Conservation (phyloP, 371 early-diverging fungal genomes). For the Lichtheimia hyalospora region DNA sequence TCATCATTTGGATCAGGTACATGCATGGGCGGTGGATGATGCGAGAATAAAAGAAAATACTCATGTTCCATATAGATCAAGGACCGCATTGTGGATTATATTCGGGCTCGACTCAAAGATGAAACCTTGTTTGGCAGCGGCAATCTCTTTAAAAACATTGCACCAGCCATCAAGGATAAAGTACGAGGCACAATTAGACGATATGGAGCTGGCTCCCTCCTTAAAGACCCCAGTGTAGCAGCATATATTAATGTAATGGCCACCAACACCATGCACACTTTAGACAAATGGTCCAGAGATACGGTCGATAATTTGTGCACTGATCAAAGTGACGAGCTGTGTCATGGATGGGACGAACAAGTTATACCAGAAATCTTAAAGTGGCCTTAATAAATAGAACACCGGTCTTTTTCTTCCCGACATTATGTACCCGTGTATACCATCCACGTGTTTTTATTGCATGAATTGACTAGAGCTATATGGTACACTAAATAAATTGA, state of each 20-base stretch:
- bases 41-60: not conserved
- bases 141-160: constrained; percentile 26
- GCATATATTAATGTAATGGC: constrained; percentile 28
- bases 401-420: not conserved
- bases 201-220: constrained; percentile 32
- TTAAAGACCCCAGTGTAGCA: constrained; percentile 26
- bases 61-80: constrained; percentile 29
- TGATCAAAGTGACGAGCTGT: constrained; percentile 29
- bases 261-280: constrained; percentile 20
- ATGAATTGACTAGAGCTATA: too few species aligned
- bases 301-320: constrained; percentile 37
- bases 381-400: constrained; percentile 39
- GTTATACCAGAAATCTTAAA: constrained; percentile 41
- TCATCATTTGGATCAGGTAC: constrained; percentile 47
- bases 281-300: constrained; percentile 32
- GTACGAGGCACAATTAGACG: constrained; percentile 25
- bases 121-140: constrained; percentile 37
- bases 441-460: too few species aligned
- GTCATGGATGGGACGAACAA: constrained; percentile 43
- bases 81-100: constrained; percentile 30
- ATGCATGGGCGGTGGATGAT: not conserved
- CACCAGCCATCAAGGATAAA: constrained; percentile 24
- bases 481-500: too few species aligned
- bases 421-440: too few species aligned
- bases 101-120: constrained; percentile 25